These are phyloP conservation scores for Cercospora zeae-maydis DNA, from an alignment of 2,329 filamentous ascomycete genomes.

Conservation along the genomic window DNA sequence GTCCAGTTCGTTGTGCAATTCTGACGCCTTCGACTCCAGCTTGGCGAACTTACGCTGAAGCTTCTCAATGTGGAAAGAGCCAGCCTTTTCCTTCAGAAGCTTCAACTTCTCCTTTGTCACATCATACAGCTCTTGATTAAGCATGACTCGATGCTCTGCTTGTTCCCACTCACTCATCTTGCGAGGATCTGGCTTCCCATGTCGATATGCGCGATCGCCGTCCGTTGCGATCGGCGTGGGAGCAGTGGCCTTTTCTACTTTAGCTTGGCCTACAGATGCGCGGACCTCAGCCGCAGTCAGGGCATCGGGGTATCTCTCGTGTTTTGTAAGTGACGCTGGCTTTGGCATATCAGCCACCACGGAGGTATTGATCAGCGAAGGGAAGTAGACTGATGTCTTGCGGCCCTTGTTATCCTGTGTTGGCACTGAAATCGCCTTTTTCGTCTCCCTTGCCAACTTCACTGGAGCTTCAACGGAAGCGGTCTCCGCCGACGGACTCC, in stretches of 20 bases:
- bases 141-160: slow-evolving; percentile 22
- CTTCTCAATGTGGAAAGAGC: slow-evolving; percentile 24
- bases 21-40: slow-evolving; percentile 11
- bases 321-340: slow-evolving; percentile 32
- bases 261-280: slow-evolving; percentile 41
- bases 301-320: slow-evolving; percentile 39
- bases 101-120: slow-evolving; percentile 17
- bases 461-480: slow-evolving; percentile 20
- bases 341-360: slow-evolving; percentile 15
- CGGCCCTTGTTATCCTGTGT: slow-evolving; percentile 16
- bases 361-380: slow-evolving; percentile 28
- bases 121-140: slow-evolving; percentile 20
- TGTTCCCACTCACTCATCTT: slow-evolving; percentile 26
- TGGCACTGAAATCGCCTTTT: slow-evolving; percentile 21
- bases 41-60: slow-evolving; percentile 33
- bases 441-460: slow-evolving; percentile 12
- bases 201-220: slow-evolving; percentile 8
- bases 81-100: slow-evolving; percentile 18
- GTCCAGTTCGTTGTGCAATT: slow-evolving; percentile 11
- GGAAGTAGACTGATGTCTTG: slow-evolving; percentile 26
- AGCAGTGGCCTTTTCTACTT: slow-evolving; percentile 5
- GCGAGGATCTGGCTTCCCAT: slow-evolving; percentile 20
- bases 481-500: neutral
- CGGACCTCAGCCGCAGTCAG: slow-evolving; percentile 43
- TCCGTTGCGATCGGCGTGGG: neutral